These are phyloP conservation scores for Pyrenochaeta sp. DNA, from an alignment of 2,329 filamentous ascomycete genomes.

Conservation along the genomic window DNA sequence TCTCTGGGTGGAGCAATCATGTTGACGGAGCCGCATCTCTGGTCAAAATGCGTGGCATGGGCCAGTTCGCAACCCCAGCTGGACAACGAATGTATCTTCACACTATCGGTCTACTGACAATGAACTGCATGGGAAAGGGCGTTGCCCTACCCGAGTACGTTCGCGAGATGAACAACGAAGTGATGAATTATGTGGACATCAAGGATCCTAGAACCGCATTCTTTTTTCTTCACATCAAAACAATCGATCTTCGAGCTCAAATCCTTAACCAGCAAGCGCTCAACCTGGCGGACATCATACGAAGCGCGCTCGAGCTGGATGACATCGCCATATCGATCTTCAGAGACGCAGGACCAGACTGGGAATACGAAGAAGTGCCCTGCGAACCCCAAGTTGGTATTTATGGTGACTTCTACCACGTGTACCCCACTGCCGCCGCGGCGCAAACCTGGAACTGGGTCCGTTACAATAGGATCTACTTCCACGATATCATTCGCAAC, in stretches of 20 bases:
- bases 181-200: conserved; percentile 26
- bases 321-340: conserved; percentile 29
- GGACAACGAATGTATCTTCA: conserved; percentile 46
- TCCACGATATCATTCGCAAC: conserved; percentile 48
- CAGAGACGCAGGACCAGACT: conserved; percentile 22
- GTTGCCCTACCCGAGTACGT: conserved; percentile 33
- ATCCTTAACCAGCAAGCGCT: conserved; percentile 27
- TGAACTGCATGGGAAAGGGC: conserved; percentile 41
- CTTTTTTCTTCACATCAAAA: conserved; percentile 40
- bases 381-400: conserved; percentile 17
- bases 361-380: conserved; percentile 33
- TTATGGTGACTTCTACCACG: conserved; percentile 41
- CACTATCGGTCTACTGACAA: conserved; percentile 33
- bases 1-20: conserved; percentile 46
- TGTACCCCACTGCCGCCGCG: conserved; percentile 37
- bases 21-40: conserved; percentile 47
- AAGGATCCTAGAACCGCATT: conserved; percentile 36
- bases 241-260: conserved; percentile 36
- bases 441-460: conserved; percentile 48
- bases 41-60: conserved; percentile 40
- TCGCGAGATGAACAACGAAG: conserved; percentile 34
- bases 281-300: conserved; percentile 31
- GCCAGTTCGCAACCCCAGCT: conserved; percentile 38
- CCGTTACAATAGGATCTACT: conserved; percentile 43
- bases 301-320: conserved; percentile 38